phyloP scores from a whole-genome alignment of 1,139 yeast genomes.

The Pichia inconspicua region DNA sequence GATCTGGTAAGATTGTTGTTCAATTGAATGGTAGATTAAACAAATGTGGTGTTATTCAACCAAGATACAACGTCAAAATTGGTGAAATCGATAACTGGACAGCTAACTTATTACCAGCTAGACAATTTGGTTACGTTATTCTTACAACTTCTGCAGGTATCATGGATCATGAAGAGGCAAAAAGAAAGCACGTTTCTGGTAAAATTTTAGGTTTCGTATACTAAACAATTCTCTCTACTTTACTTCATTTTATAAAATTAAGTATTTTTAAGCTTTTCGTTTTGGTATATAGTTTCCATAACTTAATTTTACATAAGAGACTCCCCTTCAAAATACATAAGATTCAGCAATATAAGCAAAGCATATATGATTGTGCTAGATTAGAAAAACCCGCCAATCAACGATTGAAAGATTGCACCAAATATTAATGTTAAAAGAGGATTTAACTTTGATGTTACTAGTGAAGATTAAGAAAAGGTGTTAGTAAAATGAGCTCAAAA shows the following conservation, averaged over 20 bases:
- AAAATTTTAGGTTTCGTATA: constrained; percentile 95
- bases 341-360: neutral
- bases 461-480: neutral
- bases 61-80: constrained; percentile 94
- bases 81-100: constrained; percentile 97
- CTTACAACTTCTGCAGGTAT: constrained; percentile 99
- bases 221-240: constrained; percentile 32
- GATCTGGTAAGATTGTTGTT: constrained; percentile 96
- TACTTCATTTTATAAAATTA: neutral
- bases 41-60: constrained; percentile 98
- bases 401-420: constrained; percentile 8
- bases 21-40: constrained; percentile 96
- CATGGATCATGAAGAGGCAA: constrained; percentile 99
- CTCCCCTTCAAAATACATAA: neutral
- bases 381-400: constrained; percentile 8
- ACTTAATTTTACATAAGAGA: neutral
- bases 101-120: constrained; percentile 93
- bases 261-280: constrained; percentile 3
- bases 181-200: constrained; percentile 99
- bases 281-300: neutral
- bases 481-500: constrained; percentile 5
- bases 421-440: constrained; percentile 8
- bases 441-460: constrained; percentile 8
- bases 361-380: neutral
- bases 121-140: constrained; percentile 97